Percentiles rank a stretch among this genome's conserved stretches.
These are phyloP conservation scores for Alternaria sp. DNA, from an alignment of 2,329 filamentous ascomycete species.

Conservation along the genomic window DNA sequence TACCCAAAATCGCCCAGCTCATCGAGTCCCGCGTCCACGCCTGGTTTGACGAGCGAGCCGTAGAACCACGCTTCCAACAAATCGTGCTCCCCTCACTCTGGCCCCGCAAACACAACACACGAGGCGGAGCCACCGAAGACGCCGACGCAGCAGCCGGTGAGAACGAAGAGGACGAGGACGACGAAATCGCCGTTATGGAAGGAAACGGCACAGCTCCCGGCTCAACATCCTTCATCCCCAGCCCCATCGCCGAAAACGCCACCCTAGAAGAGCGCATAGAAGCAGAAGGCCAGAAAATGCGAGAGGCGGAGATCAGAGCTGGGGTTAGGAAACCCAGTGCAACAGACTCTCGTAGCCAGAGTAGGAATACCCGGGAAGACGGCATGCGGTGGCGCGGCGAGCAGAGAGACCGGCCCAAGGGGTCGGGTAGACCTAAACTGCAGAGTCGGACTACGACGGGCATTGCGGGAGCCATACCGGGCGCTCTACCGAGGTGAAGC, in stretches of 20 bases:
- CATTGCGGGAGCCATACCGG: conserved; percentile 40
- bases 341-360: not conserved
- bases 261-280: conserved; percentile 42
- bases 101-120: conserved; percentile 83
- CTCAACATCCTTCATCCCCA: conserved; percentile 12
- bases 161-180: conserved; percentile 26
- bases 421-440: conserved; percentile 16
- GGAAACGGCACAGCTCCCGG: conserved; percentile 13
- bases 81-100: conserved; percentile 82
- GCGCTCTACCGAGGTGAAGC: conserved; percentile 34
- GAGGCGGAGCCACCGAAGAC: conserved; percentile 68
- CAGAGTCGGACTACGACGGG: conserved; percentile 21
- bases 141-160: conserved; percentile 46
- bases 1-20: conserved; percentile 86
- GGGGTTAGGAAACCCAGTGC: conserved; percentile 31
- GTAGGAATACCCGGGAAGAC: conserved; percentile 15
- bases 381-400: conserved; percentile 41
- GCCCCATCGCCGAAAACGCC: conserved; percentile 10
- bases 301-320: conserved; percentile 46
- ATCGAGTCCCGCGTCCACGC: conserved; percentile 80
- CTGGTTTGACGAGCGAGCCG: conserved; percentile 87
- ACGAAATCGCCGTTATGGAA: conserved; percentile 19
- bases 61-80: conserved; percentile 86
- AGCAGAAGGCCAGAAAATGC: conserved; percentile 45
- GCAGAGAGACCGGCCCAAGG: conserved; percentile 1